Percentiles rank a stretch among this genome's conserved stretches.
These are phyloP conservation scores for Straminergon stramineum DNA, from an alignment of 225 moss, liverwort and hornwort genomes.

Conservation along the genomic window DNA sequence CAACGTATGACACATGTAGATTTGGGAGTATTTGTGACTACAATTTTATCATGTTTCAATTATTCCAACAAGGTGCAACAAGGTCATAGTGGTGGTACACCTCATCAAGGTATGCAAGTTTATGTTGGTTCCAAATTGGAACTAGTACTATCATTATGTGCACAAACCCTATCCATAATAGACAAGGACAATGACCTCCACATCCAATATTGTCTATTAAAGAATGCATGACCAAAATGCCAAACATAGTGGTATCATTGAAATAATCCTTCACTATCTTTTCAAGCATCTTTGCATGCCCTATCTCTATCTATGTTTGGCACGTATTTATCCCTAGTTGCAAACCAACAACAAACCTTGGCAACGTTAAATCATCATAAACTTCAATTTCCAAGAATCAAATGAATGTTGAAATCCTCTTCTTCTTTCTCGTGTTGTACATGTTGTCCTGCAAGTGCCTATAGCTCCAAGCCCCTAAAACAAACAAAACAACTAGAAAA, in stretches of 20 bases:
- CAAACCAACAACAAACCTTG: not conserved
- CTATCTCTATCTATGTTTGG: accelerated
- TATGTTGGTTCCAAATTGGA: accelerated
- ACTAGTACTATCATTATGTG: accelerated
- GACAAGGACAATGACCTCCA: accelerated
- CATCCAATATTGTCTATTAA: accelerated
- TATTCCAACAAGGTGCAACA: too few species aligned
- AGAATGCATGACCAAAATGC: not conserved
- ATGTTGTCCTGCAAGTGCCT: too few species aligned
- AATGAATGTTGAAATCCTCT: too few species aligned
- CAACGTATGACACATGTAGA: too few species aligned
- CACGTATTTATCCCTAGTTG: accelerated
- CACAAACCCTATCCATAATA: too few species aligned
- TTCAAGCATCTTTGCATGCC: accelerated
- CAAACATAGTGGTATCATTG: not conserved
- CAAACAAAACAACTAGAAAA: too few species aligned
- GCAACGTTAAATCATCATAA: not conserved
- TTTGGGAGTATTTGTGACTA: too few species aligned
- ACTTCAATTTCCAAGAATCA: too few species aligned
- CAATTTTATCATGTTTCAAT: accelerated
- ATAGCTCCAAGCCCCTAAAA: too few species aligned
- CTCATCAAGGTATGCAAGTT: not conserved
- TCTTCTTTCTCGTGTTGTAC: too few species aligned
- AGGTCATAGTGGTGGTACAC: too few species aligned
- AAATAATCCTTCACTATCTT: not conserved